Evolutionary conservation across 345 rosid genomes (phyloP), one percentile per base, ranked within the genome.

Genomic region (Pseudoturritis turrita): DNA sequence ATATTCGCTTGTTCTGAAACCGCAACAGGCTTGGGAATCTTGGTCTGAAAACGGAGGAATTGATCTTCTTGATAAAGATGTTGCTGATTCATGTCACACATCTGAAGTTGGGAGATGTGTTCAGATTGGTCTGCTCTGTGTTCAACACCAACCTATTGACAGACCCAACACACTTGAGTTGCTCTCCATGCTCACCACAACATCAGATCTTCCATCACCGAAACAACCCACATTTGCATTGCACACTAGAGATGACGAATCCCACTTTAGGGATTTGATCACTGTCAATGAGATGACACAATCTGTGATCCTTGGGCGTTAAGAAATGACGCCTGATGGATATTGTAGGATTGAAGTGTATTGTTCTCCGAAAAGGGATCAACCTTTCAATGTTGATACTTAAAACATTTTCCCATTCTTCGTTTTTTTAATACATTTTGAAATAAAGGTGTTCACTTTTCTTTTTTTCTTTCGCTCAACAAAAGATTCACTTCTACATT

Each of bases 111-210:
- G 3, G 10, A 74, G 73, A 3, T 74, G 67, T 58, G 72, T 74
- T 0, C 72, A 65, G 37, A 51, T 74, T 15, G 73, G 73, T 57
- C 1, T 74, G 14, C 46, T 74, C 1, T 74, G 78, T 51, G 68
- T 74, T 5, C 78, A 74, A 17, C 62, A 67, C 8, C 62, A 67
- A 41, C 62, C 68, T 39, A 1, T 0, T 0, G 68, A 74, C 5
- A 73, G 72, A 65, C 77, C 68, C 0, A 74, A 66, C 22, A 59
- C 73, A 21, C 23, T 59, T 21, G 60, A 66, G 49, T 43, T 73
- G 35, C 2, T 73, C 13, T 46, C 72, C 7, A 59, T 74, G 78
- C 68, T 74, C 22, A 66, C 73, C 15, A 29, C 68, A 41, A 56
- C 26, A 56, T 45, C 43, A 11, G 71, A 73, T 35, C 71, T 64